Base-by-base conservation (phyloP, 2,329 filamentous ascomycete genomes). In the Furcasterigmium sp. region DNA sequence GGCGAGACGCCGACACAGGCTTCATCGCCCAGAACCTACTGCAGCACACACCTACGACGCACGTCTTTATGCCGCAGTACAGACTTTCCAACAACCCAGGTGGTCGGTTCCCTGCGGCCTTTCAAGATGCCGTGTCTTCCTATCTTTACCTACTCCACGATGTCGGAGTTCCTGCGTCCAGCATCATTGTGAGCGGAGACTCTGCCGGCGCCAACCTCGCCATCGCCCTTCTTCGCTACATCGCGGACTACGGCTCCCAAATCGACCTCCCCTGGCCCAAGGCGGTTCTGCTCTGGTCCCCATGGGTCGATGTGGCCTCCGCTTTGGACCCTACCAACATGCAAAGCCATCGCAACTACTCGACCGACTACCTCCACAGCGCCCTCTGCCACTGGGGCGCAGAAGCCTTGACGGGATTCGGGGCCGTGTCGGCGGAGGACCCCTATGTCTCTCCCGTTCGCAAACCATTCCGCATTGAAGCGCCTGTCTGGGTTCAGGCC, bases 121-220 rank as follows among this genome's bases (percentile, higher is more conserved):
- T 63, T 4, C 59, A 62, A 41, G 59, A 62, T 38, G 56, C 55
- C 15, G 26, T 62, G 8, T 59, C 60, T n/a, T 48, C 55, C 2
- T 63, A 62, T 39, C 41, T 55, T 5, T 45, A 54, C 41, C 52
- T 62, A 3, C 21, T 57, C 8, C 45, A 41, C 4, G 48, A 51
- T 4, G 36, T 54, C 32, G 29, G 47, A 3, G 57, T 62, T 39
- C 54, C 59, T 2, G 26, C 55, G 3, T 29, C 41, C 5, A 52
- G 54, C 8, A 55, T 63, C 41, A 47, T 63, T 25, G n/a, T 63
- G 4, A 60, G 57, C 8, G 60, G 60, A 21, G 60, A 62, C 50
- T 60, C 57, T 7, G 59, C 60, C 0, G 61, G 61, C 7, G 61
- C 45, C 1, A 61, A 59, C 38, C 47, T 63, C 2, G 58, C 49